These are phyloP conservation scores for Neltuma alba DNA, from an alignment of 306 rosid genomes.

Conservation along the genomic window DNA sequence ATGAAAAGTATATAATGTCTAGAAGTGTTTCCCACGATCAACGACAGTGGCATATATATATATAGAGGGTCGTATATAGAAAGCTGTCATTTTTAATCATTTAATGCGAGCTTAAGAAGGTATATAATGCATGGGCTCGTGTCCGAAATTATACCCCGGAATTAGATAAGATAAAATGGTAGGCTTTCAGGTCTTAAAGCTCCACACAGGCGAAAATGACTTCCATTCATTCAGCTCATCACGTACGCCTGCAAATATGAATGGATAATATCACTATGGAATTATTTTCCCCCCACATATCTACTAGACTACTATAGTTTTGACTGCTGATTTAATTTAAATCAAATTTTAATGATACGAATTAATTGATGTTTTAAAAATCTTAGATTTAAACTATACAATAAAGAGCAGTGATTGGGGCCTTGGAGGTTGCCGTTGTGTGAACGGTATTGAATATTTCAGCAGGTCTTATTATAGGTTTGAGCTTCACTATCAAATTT, in stretches of 20 bases:
- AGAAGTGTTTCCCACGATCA: background rate
- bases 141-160: no score
- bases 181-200: no score
- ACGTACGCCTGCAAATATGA: background rate
- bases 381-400: background rate
- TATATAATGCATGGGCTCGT: background rate
- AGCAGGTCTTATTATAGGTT: background rate
- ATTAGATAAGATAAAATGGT: no score
- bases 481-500: background rate
- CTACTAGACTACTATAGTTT: background rate
- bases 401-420: background rate
- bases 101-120: background rate
- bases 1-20: background rate
- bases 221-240: background rate
- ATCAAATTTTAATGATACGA: background rate
- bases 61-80: background rate
- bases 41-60: background rate
- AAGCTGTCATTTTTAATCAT: background rate
- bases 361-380: no score
- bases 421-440: background rate
- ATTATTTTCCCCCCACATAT: background rate
- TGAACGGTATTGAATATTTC: background rate
- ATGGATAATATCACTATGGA: background rate
- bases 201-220: no score
- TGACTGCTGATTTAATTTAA: background rate